Percentiles rank a stretch among this genome's conserved stretches.
Conservation (phyloP, 202 grass and related monocot genomes). For the Carex sylvatica region DNA sequence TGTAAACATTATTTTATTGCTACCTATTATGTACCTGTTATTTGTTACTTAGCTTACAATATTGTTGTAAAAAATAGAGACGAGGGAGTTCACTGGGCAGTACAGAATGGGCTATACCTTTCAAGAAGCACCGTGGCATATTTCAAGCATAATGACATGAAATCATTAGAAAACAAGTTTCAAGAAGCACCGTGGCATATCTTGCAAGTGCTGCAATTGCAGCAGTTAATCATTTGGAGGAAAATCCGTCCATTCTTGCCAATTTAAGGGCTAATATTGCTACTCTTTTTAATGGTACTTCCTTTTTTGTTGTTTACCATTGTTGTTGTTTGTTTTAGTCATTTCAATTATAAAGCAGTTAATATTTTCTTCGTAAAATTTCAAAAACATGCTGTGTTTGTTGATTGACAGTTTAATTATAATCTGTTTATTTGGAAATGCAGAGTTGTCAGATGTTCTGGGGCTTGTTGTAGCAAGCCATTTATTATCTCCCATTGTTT, state of each 20-base stretch:
- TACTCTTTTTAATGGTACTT: constrained; percentile 54
- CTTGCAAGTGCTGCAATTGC: constrained; percentile 81
- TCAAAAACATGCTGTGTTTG: not conserved
- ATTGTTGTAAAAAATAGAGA: constrained; percentile 52
- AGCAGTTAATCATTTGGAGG: constrained; percentile 83
- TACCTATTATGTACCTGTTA: not conserved
- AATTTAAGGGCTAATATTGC: constrained; percentile 61
- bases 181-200: constrained; percentile 80
- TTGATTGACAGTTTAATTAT: constrained; percentile 8
- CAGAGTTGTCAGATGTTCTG: constrained; percentile 59
- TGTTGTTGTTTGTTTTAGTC: not conserved
- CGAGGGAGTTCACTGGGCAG: constrained; percentile 91
- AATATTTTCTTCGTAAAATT: constrained; percentile 11
- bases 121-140: constrained; percentile 90
- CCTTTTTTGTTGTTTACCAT: not conserved
- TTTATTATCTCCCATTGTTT: constrained; percentile 68
- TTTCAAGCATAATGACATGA: constrained; percentile 99
- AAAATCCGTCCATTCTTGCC: constrained; percentile 65
- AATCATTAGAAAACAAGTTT: constrained; percentile 71
- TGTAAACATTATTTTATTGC: constrained; percentile 15
- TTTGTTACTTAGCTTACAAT: constrained; percentile 5
- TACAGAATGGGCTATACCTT: constrained; percentile 88
- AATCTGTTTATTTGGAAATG: constrained; percentile 4
- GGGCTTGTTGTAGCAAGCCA: constrained; percentile 75
- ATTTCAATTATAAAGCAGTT: constrained; percentile 1